Evolutionary conservation across 2,329 filamentous ascomycete species (phyloP), one percentile per base, ranked within the genome.

Genomic region (Aureobasidium pullulans): DNA sequence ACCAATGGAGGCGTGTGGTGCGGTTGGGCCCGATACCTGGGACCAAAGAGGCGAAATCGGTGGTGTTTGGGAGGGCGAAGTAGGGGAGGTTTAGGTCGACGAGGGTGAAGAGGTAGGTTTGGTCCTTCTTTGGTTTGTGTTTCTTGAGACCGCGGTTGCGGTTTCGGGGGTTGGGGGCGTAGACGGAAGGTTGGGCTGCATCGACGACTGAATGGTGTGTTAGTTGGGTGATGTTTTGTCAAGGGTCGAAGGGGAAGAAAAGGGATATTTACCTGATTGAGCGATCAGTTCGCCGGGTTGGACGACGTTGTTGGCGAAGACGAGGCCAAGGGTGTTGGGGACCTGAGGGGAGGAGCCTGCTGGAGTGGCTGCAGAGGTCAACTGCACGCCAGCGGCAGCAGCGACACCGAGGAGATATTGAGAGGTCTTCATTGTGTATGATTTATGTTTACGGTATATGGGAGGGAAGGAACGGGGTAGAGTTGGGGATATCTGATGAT

Each of bases 1-100:
- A 64, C 68, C 67, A 70, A 62, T 70, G 68, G 6, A 70, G 64
- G 5, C 67, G 64, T 1, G 68, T 70, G 2, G 68, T 69, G 23
- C 67, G 65, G 61, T 68, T 65, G 19, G 60, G 32, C 6, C 61
- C 60, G 5, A 70, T 53, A 32, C 67, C 68, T 15, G 62, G 62
- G 3, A 62, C 64, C 3, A 68, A 56, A 31, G 44, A 40, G 4
- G 53, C 36, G n/a, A 62, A 62, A 3, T 61, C 57, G 31, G 63
- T 60, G 40, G 62, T 59, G 50, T 64, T 60, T 42, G 61, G 56
- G 13, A 61, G 50, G n/a, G 44, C 44, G 47, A 59, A 61, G 48
- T 63, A 60, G 3, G 62, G 59, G 28, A 67, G 66, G 44, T 61
- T 63, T 6, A 68, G 64, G 47, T 69, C 68, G 52, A 67, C 60